Evolutionary conservation across 169 alveolate genomes (phyloP).

Genomic region (Cryptosporidium meleagridis): DNA sequence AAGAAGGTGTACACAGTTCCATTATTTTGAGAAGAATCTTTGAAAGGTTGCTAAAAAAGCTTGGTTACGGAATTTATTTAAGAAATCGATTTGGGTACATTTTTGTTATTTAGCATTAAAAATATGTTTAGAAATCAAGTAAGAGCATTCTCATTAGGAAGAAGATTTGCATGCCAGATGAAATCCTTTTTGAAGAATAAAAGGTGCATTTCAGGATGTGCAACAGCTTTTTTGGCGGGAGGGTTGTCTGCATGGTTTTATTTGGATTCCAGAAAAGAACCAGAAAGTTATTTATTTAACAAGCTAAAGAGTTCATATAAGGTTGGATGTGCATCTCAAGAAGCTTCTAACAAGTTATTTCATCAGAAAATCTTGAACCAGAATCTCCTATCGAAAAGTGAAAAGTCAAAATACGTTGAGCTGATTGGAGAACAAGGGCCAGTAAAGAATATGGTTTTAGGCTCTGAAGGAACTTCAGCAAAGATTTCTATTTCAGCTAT

Average conservation of each 20-base stretch:
- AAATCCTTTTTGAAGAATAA: not conserved
- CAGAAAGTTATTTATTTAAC: not conserved
- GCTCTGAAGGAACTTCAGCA: not conserved
- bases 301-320: not conserved
- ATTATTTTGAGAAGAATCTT: not conserved
- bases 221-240: constrained; percentile 25
- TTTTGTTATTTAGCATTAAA: no score
- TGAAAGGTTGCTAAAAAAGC: not conserved
- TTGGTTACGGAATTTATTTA: no score
- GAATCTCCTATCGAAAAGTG: no score
- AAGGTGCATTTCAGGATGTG: not conserved
- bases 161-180: not conserved
- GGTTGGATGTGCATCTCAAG: constrained; percentile 10
- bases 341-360: not conserved
- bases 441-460: not conserved
- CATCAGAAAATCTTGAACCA: not conserved
- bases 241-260: constrained; percentile 10
- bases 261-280: not conserved
- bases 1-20: not conserved
- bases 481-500: constrained; percentile 26
- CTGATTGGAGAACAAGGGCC: constrained; percentile 67
- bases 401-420: not conserved
- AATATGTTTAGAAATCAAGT: not conserved
- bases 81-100: not conserved
- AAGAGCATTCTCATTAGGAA: not conserved